A percentile compares a stretch with the other conserved stretches of the same genome.
Evolutionary conservation across 2,329 filamentous ascomycete species (phyloP).

Genomic region (Penicillium sp.): DNA sequence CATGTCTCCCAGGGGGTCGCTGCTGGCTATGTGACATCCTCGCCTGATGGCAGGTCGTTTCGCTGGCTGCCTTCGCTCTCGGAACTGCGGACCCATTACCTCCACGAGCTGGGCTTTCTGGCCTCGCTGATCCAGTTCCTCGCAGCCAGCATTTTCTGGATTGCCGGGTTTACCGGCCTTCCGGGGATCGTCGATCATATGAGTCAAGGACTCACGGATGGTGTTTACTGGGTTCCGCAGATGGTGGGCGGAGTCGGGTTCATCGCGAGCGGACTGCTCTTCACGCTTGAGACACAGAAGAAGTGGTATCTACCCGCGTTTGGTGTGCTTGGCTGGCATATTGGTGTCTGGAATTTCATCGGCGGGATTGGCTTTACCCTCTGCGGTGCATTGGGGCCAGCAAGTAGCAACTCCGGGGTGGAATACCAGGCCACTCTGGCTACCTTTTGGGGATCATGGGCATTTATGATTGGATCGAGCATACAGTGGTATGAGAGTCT

Average conservation of each 20-base stretch:
- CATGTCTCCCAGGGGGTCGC: slow-evolving; percentile 3
- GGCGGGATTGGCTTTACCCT: slow-evolving; percentile 63
- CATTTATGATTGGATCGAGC: slow-evolving; percentile 46
- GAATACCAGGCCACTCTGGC: slow-evolving; percentile 51
- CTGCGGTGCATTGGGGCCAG: slow-evolving; percentile 58
- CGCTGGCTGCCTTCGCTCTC: slow-evolving; percentile 58
- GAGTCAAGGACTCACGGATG: slow-evolving; percentile 48
- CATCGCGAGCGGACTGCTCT: slow-evolving; percentile 57
- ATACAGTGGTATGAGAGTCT: slow-evolving; percentile 52
- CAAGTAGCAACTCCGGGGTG: slow-evolving; percentile 40
- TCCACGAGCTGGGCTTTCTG: slow-evolving; percentile 62
- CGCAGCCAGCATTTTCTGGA: slow-evolving; percentile 63
- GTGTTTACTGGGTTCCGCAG: slow-evolving; percentile 62
- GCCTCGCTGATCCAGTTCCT: slow-evolving; percentile 57
- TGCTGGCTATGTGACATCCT: slow-evolving; percentile 12
- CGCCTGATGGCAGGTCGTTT: slow-evolving; percentile 43
- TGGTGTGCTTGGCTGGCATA: slow-evolving; percentile 62
- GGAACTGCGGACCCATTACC: slow-evolving; percentile 59
- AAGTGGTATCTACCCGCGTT: slow-evolving; percentile 61
- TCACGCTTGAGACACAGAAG: slow-evolving; percentile 65
- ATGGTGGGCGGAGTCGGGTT: slow-evolving; percentile 63
- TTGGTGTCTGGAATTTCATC: slow-evolving; percentile 64
- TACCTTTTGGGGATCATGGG: slow-evolving; percentile 43
- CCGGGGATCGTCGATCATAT: slow-evolving; percentile 56
- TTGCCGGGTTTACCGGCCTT: slow-evolving; percentile 59